Evolutionary conservation across 2,329 filamentous ascomycete species (phyloP), one percentile per base, ranked within the genome.

Genomic region (Aureobasidium sp.): DNA sequence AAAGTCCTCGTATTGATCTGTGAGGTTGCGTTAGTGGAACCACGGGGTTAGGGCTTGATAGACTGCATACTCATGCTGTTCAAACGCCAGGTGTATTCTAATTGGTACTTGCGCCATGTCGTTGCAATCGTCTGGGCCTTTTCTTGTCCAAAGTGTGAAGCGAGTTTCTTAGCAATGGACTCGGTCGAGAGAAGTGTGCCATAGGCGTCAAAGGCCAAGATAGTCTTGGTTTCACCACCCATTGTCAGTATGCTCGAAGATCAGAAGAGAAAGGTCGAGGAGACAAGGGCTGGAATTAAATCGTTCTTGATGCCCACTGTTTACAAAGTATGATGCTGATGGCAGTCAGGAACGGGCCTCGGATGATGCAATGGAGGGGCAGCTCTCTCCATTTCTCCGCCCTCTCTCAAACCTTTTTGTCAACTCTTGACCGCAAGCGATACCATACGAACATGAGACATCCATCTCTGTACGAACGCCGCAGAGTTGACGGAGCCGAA

Each of bases 81-180:
- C 66, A 87, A 74, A 57, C 88, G 78, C 86, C 86, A 91, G 42
- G 88, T 90, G 68, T 91, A 92, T 72, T 91, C 88, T 9, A 91
- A 77, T 72, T 91, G 88, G 68, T 87, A 87, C 33, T 81, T 80
- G 61, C 88, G 78, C 82, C 88, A 90, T 68, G 82, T 72, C 17
- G 79, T 71, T 5, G 87, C 83, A 35, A 91, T 78, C 0, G 72
- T 72, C 27, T 77, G 73, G 2, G 85, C 84, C 66, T 81, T 80
- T 5, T 84, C 82, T 33, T 81, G 71, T 7, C 82, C 85, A 67
- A 85, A 85, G 61, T 85, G 73, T 35, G 75, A 73, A 17, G 80
- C 79, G 14, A 91, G 75, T 63, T 85, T 78, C 39, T 78, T 74
- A 7, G 81, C 79, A 64, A 91, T 89, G 33, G 85, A 88, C 47